Base-by-base conservation (phyloP, 1,284 basidiomycete species). In the Irpex lacteus region DNA sequence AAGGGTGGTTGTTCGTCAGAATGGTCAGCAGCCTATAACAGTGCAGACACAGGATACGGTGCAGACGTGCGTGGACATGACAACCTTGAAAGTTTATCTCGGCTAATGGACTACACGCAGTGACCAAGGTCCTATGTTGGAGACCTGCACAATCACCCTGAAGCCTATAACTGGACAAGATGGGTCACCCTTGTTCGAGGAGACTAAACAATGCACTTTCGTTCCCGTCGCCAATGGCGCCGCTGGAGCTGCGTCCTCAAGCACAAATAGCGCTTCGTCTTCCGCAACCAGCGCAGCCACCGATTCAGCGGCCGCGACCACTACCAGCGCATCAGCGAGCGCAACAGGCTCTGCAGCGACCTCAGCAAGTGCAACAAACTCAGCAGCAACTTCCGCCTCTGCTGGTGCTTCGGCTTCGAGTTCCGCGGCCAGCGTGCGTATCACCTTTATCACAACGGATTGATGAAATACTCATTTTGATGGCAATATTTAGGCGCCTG, bases 71-170 rank as follows among this genome's bases (percentile, higher is more conserved):
- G 78, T 76, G 52, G 15, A 58, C 26, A 9, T 59, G 54, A 54
- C 57, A 54, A 15, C 53, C 44, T 50, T 60, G 54, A 34, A 59
- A 59, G 18, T 58, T 13, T 58, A 13, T 53, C 57, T 5, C 61
- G 62, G 61, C 38, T 15, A 47, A 44, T 57, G 11, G 59, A 36
- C 11, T 57, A 15, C 36, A 32, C 60, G 37, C 66, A 80, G 78
- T 53, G 63, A 70, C 62, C 75, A 79, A 67, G 90, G 85, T 8
- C 75, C 78, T 13, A 80, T 89, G 75, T 83, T 81, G 57, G 81
- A 89, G 77, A 88, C 82, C 4, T 92, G 90, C 72, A 78, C 80
- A 4, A 79, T 90, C 65, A 85, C 83, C 2, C 79, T 92, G 62
- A 88, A 85, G 5, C 89, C 80, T 3, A 72, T 78, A 13, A 75